Evolutionary conservation across 345 rosid genomes (phyloP), one percentile per base, ranked within the genome.

Genomic region (Carallia brachiata): DNA sequence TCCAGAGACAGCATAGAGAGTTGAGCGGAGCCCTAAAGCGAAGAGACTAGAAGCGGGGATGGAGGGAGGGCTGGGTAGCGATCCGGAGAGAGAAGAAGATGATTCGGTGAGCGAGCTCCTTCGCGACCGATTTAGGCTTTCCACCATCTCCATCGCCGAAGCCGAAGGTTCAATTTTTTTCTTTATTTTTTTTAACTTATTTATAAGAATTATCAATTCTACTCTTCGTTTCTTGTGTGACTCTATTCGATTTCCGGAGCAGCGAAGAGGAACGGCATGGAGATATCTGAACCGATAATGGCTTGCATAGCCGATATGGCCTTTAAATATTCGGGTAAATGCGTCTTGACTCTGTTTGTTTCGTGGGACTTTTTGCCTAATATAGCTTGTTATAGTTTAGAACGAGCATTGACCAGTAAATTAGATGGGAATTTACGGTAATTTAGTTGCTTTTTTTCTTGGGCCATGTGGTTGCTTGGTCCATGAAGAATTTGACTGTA

Each of bases 71-170:
- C 52, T 66, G 52, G 78, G 70, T 75, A 79, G 73, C 80, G 90
- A 86, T 61, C 72, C 60, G 50, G 84, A 79, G 65, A 77, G 75
- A 73, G 86, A 80, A 58, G 83, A 85, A 28, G 88, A 74, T 3
- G 91, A 86, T 23, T 78, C 91, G 6, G 82, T 77, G 64, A 81
- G 71, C 40, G 87, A 89, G 62, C 73, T 84, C 40, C 80, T 86
- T n/a, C 82, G 84, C 58, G 97, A 89, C 70, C 93, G 98, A 52
- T 87, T 91, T 70, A 80, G 96, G 61, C 91, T 94, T 82, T 80
- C 93, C 36, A 77, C 89, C 13, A 82, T 94, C 75, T 86, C 96
- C 67, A 86, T 91, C 58, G 91, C 92, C 70, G 88, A 91, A 82
- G 58, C 85, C 17, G 88, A 91, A 79, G 95, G 98, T 91, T 67